Evolutionary conservation across 768 basidiomycete genomes (phyloP).

Genomic region (Suillus alpinus): DNA sequence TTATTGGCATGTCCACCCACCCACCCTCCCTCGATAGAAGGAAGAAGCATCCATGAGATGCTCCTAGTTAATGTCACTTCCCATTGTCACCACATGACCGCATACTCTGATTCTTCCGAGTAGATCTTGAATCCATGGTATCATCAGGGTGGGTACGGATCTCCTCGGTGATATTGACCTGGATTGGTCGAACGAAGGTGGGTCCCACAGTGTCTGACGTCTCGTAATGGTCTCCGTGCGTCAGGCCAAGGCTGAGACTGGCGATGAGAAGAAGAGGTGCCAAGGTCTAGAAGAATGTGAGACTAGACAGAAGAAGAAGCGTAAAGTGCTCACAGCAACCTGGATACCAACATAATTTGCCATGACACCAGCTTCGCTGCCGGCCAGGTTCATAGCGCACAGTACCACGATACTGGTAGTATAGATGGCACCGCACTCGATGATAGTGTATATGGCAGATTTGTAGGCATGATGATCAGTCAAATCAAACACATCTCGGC

Average conservation of each 20-base stretch:
- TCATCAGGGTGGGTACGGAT: background rate
- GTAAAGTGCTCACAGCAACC: background rate
- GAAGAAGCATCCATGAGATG: background rate
- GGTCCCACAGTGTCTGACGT: background rate
- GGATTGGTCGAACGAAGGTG: background rate
- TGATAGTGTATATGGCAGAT: slow-evolving; percentile 13
- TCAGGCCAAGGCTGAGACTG: background rate
- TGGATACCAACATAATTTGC: slow-evolving; percentile 3
- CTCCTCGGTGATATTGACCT: background rate
- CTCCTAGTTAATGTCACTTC: background rate
- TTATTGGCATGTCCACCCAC: background rate
- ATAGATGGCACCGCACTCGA: slow-evolving; percentile 18
- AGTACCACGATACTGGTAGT: slow-evolving; percentile 13
- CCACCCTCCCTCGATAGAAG: background rate
- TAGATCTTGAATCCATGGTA: background rate
- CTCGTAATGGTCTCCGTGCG: background rate
- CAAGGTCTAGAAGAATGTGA: background rate
- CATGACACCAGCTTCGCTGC: background rate
- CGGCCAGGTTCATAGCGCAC: slow-evolving; percentile 3
- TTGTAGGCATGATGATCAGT: slow-evolving; percentile 5
- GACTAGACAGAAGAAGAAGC: background rate
- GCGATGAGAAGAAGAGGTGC: background rate
- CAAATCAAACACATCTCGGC: background rate
- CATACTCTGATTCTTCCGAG: background rate
- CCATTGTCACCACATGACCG: background rate